Evolutionary conservation across 805 yeast species (phyloP).

Genomic region (Candida berthetii): DNA sequence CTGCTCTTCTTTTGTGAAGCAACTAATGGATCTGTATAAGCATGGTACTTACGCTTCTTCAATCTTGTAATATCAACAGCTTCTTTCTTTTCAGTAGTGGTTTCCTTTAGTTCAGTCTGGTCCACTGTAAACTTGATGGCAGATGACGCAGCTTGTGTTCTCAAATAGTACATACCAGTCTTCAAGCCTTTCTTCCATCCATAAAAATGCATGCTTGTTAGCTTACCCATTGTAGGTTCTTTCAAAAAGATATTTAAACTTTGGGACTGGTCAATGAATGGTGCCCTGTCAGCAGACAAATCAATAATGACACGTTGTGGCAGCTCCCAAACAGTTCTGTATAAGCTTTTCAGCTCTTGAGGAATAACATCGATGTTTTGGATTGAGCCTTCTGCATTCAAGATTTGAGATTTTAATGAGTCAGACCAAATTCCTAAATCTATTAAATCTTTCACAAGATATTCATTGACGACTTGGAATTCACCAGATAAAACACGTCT

Average conservation of each 20-base stretch:
- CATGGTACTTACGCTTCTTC: not conserved
- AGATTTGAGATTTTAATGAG: conserved; percentile 68
- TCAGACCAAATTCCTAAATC: conserved; percentile 81
- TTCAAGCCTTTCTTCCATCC: conserved; percentile 98
- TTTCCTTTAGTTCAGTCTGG: not conserved
- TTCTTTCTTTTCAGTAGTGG: not conserved
- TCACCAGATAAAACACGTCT: conserved; percentile 93
- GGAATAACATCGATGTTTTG: conserved; percentile 75
- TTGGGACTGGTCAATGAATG: conserved; percentile 88
- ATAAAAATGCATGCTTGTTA: conserved; percentile 97
- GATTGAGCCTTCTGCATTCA: conserved; percentile 79
- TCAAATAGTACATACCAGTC: conserved; percentile 97
- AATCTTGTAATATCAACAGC: not conserved
- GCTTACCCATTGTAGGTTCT: conserved; percentile 92
- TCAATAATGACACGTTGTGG: conserved; percentile 74
- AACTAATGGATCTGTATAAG: not conserved
- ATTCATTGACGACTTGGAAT: conserved; percentile 87
- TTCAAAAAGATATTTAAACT: conserved; percentile 83
- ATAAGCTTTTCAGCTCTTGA: conserved; percentile 57
- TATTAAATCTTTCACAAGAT: conserved; percentile 74
- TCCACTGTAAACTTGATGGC: conserved; percentile 90
- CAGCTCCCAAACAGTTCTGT: conserved; percentile 88
- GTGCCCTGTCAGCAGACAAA: conserved; percentile 82
- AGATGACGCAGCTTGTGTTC: conserved; percentile 96
- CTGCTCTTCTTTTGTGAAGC: too few relatives aligned